A percentile compares a stretch with the other conserved stretches of the same genome.
Evolutionary conservation across 1,284 basidiomycete species (phyloP).

Genomic region (Rhodotorula mucilaginosa): DNA sequence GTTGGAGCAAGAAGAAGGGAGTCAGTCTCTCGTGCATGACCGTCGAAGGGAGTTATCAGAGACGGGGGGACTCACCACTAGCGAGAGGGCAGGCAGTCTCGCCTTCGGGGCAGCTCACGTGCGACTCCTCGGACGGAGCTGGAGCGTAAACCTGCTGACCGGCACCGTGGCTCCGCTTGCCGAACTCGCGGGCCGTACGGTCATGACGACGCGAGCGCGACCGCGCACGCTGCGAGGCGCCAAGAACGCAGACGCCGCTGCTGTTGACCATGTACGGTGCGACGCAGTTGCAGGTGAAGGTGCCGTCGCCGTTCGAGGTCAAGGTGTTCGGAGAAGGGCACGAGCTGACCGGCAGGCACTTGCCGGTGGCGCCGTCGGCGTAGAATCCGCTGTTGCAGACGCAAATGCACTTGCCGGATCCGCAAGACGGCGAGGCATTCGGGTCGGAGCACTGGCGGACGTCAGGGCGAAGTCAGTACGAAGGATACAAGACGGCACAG

Average conservation of each 20-base stretch:
- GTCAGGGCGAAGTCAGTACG: background rate
- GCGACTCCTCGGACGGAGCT: conserved; percentile 1
- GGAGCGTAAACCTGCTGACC: conserved; percentile 19
- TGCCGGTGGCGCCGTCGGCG: background rate
- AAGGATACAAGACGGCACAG: background rate
- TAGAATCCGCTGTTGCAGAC: conserved; percentile 20
- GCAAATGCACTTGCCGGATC: conserved; percentile 21
- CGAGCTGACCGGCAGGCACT: conserved; percentile 6
- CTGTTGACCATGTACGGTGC: conserved; percentile 10
- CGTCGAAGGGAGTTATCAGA: background rate
- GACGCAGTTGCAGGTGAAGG: conserved; percentile 15
- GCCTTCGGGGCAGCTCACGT: conserved; percentile 16
- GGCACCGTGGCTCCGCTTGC: background rate
- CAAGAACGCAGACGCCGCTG: conserved; percentile 18
- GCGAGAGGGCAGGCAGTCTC: conserved; percentile 27
- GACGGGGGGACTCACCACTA: background rate
- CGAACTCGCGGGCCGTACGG: conserved; percentile 14
- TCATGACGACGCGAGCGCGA: conserved; percentile 10
- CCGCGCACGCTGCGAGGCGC: conserved; percentile 17
- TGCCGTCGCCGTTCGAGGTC: background rate
- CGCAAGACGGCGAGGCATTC: conserved; percentile 20
- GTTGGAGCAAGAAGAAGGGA: background rate
- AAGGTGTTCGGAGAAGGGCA: conserved; percentile 16
- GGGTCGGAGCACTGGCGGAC: conserved; percentile 12
- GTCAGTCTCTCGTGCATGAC: background rate